Conservation (phyloP, 768 basidiomycete genomes). For the Suillus plorans region DNA sequence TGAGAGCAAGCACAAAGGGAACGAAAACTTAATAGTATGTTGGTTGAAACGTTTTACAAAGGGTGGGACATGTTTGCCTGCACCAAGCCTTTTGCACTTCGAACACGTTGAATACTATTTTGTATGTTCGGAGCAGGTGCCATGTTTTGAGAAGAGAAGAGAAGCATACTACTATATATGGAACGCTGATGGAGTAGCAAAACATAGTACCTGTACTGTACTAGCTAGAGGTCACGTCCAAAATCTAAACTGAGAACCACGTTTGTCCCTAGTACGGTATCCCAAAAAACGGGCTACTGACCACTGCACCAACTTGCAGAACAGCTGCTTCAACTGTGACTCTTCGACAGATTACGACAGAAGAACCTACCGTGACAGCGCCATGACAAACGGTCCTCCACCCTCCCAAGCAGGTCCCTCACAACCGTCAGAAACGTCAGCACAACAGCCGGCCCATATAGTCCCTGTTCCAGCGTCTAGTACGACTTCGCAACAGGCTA, state of each 20-base stretch:
- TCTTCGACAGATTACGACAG: background rate
- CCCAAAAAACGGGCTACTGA: background rate
- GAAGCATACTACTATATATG: background rate
- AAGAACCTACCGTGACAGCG: background rate
- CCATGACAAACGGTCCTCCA: slow-evolving; percentile 42
- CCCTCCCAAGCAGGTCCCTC: slow-evolving; percentile 43
- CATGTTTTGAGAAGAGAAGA: background rate
- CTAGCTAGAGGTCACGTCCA: background rate
- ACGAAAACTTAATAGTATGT: background rate
- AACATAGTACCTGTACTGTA: background rate
- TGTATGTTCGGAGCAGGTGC: background rate
- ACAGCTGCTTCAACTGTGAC: background rate
- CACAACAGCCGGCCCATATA: slow-evolving; percentile 7
- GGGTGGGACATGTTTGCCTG: too few relatives aligned
- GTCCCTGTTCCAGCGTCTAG: slow-evolving; percentile 13
- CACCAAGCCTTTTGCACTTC: background rate
- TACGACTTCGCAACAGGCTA: slow-evolving; percentile 9
- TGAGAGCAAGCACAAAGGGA: background rate
- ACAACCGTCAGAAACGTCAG: slow-evolving; percentile 13
- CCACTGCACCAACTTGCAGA: background rate
- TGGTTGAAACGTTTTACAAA: too few relatives aligned
- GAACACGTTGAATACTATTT: background rate
- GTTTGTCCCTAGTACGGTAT: background rate
- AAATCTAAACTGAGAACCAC: background rate
- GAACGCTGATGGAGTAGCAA: background rate